Conservation (phyloP, 305 asterid genomes). For the Andrographis paniculata region DNA sequence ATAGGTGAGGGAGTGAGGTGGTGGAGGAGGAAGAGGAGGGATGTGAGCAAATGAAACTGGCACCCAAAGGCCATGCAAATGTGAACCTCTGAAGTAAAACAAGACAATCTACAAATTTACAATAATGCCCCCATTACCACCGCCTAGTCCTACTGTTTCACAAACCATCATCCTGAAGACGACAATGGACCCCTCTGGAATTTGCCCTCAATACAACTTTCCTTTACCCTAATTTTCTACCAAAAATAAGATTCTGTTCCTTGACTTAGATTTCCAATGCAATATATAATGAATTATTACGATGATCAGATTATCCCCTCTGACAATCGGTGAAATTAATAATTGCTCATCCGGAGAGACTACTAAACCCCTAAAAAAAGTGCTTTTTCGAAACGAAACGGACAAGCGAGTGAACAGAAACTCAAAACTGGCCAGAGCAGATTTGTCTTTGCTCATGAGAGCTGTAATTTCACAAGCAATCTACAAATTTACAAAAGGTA, state of each 20-base stretch:
- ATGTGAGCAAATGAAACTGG: constrained; percentile 20
- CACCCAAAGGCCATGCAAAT: constrained; percentile 30
- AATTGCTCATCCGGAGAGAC: neutral
- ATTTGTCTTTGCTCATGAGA: neutral
- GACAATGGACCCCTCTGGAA: neutral
- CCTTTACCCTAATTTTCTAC: neutral
- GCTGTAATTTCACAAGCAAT: neutral
- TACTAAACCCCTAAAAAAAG: neutral
- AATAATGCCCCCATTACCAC: neutral
- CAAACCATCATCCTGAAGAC: neutral
- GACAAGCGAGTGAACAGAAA: constrained; percentile 6
- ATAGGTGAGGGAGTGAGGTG: constrained; percentile 7
- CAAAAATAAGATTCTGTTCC: neutral
- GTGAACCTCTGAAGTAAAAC: neutral
- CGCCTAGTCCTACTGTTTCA: constrained; percentile 8
- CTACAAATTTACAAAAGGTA: too few relatives aligned
- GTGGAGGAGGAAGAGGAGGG: constrained; percentile 12
- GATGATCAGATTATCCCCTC: too few relatives aligned
- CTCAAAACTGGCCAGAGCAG: constrained; percentile 9
- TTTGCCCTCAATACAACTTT: neutral
- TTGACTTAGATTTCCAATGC: neutral
- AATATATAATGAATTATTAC: neutral
- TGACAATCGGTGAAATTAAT: constrained; percentile 12
- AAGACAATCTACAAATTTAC: neutral
- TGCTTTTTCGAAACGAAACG: neutral